A percentile compares a stretch with the other conserved stretches of the same genome.
These are phyloP conservation scores for Ophiocytium majus DNA, from an alignment of 352 stramenopile genomes.

Conservation along the genomic window DNA sequence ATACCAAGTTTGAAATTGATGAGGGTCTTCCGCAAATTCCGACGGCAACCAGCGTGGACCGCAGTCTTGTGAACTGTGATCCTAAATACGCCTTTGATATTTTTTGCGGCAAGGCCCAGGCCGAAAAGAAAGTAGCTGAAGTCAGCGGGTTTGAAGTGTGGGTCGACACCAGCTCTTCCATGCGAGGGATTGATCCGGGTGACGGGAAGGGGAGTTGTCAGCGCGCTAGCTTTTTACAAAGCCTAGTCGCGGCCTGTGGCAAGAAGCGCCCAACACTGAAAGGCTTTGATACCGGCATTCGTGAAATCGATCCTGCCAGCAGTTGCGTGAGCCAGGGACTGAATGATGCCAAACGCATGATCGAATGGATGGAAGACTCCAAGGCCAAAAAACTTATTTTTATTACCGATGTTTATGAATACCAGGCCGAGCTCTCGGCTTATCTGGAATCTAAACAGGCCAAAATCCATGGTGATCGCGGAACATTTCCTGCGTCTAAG, in stretches of 20 bases:
- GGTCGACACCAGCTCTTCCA: background rate
- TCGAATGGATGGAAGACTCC: background rate
- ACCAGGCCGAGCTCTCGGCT: background rate
- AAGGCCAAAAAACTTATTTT: background rate
- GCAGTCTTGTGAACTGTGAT: background rate
- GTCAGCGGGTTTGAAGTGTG: background rate
- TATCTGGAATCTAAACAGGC: background rate
- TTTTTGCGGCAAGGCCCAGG: background rate
- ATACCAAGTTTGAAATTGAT: background rate
- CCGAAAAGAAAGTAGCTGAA: background rate
- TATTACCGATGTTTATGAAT: constrained; percentile 2
- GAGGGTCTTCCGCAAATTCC: background rate
- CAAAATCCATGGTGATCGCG: background rate
- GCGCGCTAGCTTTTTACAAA: background rate
- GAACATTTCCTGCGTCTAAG: background rate
- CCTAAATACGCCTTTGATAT: constrained; percentile 8
- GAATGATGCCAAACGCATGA: background rate
- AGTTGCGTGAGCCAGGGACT: background rate
- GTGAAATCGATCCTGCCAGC: background rate
- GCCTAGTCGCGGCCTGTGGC: background rate
- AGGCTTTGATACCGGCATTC: background rate
- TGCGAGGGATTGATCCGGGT: background rate
- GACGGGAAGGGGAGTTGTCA: background rate
- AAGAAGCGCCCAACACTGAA: background rate
- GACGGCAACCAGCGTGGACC: background rate